Evolutionary conservation across 306 rosid species (phyloP).

Genomic region (Quercus ilex): DNA sequence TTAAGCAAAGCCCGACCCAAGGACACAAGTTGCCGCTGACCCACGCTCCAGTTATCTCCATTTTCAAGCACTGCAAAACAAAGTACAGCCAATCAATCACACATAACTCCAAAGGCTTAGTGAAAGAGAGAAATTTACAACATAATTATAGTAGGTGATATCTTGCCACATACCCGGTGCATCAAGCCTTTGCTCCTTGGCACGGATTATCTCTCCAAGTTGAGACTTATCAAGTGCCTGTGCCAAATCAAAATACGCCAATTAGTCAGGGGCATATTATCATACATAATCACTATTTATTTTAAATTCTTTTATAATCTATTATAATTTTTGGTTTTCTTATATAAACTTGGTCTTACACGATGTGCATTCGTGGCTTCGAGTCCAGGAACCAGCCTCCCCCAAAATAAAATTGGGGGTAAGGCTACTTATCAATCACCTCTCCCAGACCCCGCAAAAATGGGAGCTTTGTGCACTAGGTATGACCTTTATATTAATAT

Average conservation of each 20-base stretch:
- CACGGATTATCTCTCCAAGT: conserved; percentile 70
- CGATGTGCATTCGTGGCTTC: too few species aligned
- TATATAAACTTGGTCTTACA: too few species aligned
- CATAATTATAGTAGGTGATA: not conserved
- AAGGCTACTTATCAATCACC: too few species aligned
- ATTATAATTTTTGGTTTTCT: too few species aligned
- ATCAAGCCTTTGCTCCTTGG: conserved; percentile 68
- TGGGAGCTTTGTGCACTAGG: too few species aligned
- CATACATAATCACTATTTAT: not conserved
- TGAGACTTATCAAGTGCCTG: conserved; percentile 92
- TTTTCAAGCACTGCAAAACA: conserved; percentile 78
- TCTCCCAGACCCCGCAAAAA: too few species aligned
- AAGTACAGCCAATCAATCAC: conserved; percentile 4
- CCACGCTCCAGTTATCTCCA: conserved; percentile 99
- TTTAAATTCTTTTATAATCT: too few species aligned
- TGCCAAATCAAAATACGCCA: conserved; percentile 10
- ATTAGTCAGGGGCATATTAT: conserved; percentile 7
- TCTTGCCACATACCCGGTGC: conserved; percentile 57
- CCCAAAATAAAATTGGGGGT: too few species aligned
- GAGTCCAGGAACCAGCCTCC: too few species aligned
- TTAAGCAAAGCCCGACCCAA: conserved; percentile 90
- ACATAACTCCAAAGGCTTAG: not conserved
- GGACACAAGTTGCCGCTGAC: conserved; percentile 95
- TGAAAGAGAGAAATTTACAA: not conserved
- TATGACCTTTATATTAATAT: too few species aligned